A percentile compares a stretch with the other conserved stretches of the same genome.
Evolutionary conservation across 2,329 filamentous ascomycete species (phyloP).

Genomic region (Capronia americana): DNA sequence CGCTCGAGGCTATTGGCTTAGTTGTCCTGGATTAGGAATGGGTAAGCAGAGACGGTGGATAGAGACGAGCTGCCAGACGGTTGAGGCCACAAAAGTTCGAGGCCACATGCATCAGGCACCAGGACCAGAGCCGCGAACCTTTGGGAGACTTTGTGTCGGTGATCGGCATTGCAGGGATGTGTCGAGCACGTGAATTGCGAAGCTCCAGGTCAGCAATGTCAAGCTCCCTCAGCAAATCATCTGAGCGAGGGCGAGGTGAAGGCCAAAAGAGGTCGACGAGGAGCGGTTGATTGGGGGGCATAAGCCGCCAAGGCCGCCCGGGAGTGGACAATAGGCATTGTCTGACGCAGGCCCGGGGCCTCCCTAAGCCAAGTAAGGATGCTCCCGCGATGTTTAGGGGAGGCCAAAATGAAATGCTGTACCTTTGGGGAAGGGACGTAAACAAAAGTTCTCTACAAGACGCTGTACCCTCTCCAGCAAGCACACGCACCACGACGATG

Average conservation of each 20-base stretch:
- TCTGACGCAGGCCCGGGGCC: not conserved
- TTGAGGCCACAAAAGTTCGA: conserved; percentile 7
- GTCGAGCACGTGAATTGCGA: not conserved
- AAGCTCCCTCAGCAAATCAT: not conserved
- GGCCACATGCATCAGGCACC: not conserved
- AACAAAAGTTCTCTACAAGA: conserved; percentile 4
- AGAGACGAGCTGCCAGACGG: not conserved
- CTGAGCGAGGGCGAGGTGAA: not conserved
- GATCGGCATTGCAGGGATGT: not conserved
- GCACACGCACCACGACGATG: not conserved
- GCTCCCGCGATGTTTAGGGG: not conserved
- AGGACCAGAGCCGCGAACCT: not conserved
- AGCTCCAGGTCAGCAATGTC: not conserved
- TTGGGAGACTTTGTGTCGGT: not conserved
- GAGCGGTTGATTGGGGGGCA: not conserved
- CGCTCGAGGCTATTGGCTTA: not conserved
- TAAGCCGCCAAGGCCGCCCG: not conserved
- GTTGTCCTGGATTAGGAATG: not conserved
- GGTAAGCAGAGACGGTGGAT: not conserved
- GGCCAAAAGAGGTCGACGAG: not conserved
- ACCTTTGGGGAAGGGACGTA: conserved; percentile 1
- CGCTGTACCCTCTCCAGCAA: not conserved
- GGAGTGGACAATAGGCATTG: not conserved
- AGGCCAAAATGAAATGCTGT: not conserved
- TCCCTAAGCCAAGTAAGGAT: not conserved